Base-by-base conservation (phyloP, 805 yeast genomes). In the Isabelozyma gotoi region DNA sequence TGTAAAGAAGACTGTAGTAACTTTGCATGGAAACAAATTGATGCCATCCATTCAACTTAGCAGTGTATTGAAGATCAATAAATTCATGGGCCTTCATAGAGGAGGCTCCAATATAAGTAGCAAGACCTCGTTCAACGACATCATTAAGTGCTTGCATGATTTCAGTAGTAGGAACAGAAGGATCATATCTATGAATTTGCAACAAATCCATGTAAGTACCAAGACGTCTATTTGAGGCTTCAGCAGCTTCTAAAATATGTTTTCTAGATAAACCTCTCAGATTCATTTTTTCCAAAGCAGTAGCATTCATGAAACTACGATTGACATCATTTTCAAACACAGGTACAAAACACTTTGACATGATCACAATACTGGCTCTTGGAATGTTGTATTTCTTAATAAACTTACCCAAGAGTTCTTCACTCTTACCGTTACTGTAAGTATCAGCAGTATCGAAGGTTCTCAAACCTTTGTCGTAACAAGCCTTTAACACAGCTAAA, bases 41-140 rank as follows among this genome's bases (percentile, higher is more conserved):
- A 47, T 68, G 67, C 83, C 83, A 82, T 24, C 74, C 74, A 49
- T 73, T 49, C 53, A 67, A 68, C 44, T 82, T 85, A 3, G 88
- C 88, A 43, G 72, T 60, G 46, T 59, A 63, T 54, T 83, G 88
- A 53, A 79, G 51, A 51, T 70, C 73, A 2, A 71, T 78, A 56
- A 82, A 81, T 50, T 81, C 79, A 15, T 64, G 59, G 1, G 82
- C 74, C 49, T 67, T 66, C 86, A 82, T 81, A 1, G 82, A 62
- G 1, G 85, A 80, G 2, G 86, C 85, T 11, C 87, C 87, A 45
- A 82, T 71, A 56, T 82, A 82, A 40, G 84, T 65, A 3, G 69
- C 68, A 19, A 62, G 54, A 11, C 84, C 84, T 33, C 55, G 42
- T 35, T 67, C 66, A 19, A 79, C 76, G n/a, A 77, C 68, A 48